Conservation (phyloP, 2,329 filamentous ascomycete species). For the Aureobasidium namibiae region DNA sequence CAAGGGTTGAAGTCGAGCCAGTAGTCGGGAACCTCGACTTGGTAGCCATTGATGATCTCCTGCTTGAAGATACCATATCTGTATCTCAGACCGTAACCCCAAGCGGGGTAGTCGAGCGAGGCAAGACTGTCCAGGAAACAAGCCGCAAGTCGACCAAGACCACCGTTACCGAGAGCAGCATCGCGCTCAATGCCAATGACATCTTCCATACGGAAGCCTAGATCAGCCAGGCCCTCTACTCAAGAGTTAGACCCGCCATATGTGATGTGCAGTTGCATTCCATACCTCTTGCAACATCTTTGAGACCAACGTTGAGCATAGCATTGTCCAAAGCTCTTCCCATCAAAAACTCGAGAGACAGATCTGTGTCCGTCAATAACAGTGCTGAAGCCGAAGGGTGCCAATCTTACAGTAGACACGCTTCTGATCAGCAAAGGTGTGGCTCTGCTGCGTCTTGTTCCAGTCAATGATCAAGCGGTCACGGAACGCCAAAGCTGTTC, state of each 20-base stretch:
- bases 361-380: conserved; percentile 42
- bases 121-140: conserved; percentile 97
- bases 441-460: conserved; percentile 96
- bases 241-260: conserved; percentile 15
- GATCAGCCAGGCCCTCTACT: conserved; percentile 71
- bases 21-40: conserved; percentile 96
- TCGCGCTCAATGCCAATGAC: conserved; percentile 92
- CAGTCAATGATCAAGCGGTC: conserved; percentile 90
- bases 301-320: conserved; percentile 90
- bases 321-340: conserved; percentile 94
- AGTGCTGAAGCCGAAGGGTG: not conserved
- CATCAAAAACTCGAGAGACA: conserved; percentile 97
- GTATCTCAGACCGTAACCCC: conserved; percentile 95
- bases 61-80: conserved; percentile 97
- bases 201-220: conserved; percentile 96
- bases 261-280: conserved; percentile 10
- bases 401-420: conserved; percentile 68
- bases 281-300: conserved; percentile 72
- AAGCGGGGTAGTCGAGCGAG: conserved; percentile 88
- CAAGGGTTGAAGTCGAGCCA: conserved; percentile 99
- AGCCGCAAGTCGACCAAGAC: conserved; percentile 85
- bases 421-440: conserved; percentile 86
- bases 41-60: conserved; percentile 95
- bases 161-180: conserved; percentile 91
- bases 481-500: conserved; percentile 83